Percentiles rank a stretch among this genome's conserved stretches.
These are phyloP conservation scores for Pleurotus cornucopiae DNA, from an alignment of 768 basidiomycete genomes.

Conservation along the genomic window DNA sequence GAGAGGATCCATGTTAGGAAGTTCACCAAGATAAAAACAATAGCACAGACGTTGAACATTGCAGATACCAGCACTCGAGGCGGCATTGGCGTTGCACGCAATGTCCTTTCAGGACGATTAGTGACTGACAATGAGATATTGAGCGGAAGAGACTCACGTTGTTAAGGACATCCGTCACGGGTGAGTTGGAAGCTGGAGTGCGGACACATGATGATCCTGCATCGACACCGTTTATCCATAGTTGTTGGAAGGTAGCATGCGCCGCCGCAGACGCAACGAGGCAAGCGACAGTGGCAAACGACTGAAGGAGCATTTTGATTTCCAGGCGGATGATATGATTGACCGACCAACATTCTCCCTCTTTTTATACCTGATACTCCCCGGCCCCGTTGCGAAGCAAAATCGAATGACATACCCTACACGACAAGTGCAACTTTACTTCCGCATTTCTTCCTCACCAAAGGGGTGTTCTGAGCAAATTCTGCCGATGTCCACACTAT, in stretches of 20 bases:
- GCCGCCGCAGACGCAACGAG: constrained; percentile 37
- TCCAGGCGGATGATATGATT: not conserved
- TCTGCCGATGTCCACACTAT: not conserved
- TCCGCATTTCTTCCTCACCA: constrained; percentile 4
- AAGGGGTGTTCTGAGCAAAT: not conserved
- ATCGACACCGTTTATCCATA: constrained; percentile 50
- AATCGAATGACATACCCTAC: too few species aligned
- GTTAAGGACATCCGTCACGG: constrained; percentile 36
- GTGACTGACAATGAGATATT: not conserved
- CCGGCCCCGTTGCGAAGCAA: not conserved
- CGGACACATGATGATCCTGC: constrained; percentile 44
- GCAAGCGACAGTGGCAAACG: constrained; percentile 25
- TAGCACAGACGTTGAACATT: constrained; percentile 31
- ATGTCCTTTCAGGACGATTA: constrained; percentile 27
- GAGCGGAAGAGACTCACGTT: constrained; percentile 20
- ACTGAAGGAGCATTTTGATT: constrained; percentile 23
- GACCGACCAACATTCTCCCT: not conserved
- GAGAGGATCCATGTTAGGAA: not conserved
- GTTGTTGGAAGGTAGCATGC: constrained; percentile 50
- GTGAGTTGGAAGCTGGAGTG: constrained; percentile 39
- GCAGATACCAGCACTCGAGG: constrained; percentile 33
- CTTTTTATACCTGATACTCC: not conserved
- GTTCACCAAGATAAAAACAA: too few species aligned
- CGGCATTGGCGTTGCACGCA: constrained; percentile 40
- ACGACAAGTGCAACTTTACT: not conserved